Percentiles rank a stretch among this genome's conserved stretches.
Evolutionary conservation across 2,329 filamentous ascomycete species (phyloP).

Genomic region (Colletotrichum falcatum): DNA sequence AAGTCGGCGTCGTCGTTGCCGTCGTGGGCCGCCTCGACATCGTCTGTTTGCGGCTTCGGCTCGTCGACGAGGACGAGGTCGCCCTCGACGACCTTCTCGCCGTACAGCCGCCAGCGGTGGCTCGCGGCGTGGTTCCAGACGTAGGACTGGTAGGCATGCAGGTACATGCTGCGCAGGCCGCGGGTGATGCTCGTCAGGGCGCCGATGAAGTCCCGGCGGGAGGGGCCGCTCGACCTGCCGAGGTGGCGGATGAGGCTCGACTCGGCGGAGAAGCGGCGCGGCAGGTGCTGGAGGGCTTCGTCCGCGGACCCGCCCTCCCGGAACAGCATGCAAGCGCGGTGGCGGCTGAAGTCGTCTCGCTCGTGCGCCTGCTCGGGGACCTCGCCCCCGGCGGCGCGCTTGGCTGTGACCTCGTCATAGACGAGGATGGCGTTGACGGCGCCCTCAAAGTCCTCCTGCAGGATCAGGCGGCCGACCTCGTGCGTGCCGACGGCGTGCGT

Average conservation of each 20-base stretch:
- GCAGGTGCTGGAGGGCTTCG: slow-evolving; percentile 76
- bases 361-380: slow-evolving; percentile 63
- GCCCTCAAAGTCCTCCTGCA: slow-evolving; percentile 83
- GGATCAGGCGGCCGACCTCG: slow-evolving; percentile 83
- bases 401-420: slow-evolving; percentile 73
- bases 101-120: slow-evolving; percentile 82
- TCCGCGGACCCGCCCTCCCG: slow-evolving; percentile 65
- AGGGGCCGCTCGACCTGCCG: slow-evolving; percentile 53
- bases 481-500: slow-evolving; percentile 90
- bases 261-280: slow-evolving; percentile 86
- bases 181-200: slow-evolving; percentile 84
- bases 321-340: slow-evolving; percentile 83
- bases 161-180: slow-evolving; percentile 90
- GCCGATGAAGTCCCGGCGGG: slow-evolving; percentile 79
- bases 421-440: slow-evolving; percentile 83
- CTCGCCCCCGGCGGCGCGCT: slow-evolving; percentile 53
- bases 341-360: slow-evolving; percentile 82
- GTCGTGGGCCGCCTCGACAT: slow-evolving; percentile 64
- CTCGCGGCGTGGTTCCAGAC: slow-evolving; percentile 93
- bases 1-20: slow-evolving; percentile 68
- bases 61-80: slow-evolving; percentile 77
- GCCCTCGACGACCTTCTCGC: slow-evolving; percentile 80
- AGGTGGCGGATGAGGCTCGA: slow-evolving; percentile 83
- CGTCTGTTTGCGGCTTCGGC: slow-evolving; percentile 46
- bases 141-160: slow-evolving; percentile 94